phyloP scores from a whole-genome alignment of 257 asterid species.

The Rhazya stricta region DNA sequence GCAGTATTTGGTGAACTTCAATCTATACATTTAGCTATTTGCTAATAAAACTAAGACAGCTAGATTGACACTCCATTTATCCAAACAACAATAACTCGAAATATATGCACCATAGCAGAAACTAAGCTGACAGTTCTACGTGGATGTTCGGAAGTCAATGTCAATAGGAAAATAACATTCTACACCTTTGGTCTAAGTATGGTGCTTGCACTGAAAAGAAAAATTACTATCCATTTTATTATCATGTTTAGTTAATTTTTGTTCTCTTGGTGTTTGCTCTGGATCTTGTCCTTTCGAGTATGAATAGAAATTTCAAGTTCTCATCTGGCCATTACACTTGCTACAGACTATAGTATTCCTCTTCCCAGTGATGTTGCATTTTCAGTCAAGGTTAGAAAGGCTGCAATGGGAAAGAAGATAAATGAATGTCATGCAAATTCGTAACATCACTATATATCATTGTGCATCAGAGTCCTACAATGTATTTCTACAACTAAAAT shows the following conservation, averaged over 20 bases:
- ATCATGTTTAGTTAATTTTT: neutral
- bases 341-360: neutral
- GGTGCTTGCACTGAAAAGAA: neutral
- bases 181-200: neutral
- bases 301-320: neutral
- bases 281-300: neutral
- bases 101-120: neutral
- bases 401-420: neutral
- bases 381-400: neutral
- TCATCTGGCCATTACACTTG: neutral
- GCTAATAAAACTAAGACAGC: neutral
- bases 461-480: neutral
- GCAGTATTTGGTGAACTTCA: neutral
- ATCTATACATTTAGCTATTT: neutral
- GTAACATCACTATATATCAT: neutral
- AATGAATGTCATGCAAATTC: neutral
- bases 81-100: neutral
- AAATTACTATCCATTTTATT: neutral
- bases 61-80: neutral
- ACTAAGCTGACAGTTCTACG: neutral
- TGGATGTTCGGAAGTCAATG: neutral
- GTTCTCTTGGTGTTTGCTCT: neutral
- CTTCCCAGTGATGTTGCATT: neutral
- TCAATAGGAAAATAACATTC: neutral
- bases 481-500: neutral